These are phyloP conservation scores for Anthostomella pinea DNA, from an alignment of 2,329 filamentous ascomycete species.

Conservation along the genomic window DNA sequence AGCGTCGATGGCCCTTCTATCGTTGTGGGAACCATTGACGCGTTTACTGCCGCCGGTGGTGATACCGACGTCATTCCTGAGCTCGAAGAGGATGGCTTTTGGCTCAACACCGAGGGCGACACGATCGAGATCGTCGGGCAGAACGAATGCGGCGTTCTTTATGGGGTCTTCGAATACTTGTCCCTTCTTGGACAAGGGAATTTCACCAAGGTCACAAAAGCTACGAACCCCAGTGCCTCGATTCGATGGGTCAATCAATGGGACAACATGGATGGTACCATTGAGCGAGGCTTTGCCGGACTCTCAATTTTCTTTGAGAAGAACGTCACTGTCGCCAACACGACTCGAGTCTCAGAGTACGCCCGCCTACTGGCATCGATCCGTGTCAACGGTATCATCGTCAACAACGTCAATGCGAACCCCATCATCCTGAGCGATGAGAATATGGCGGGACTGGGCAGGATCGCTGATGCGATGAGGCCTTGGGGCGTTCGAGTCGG, in stretches of 20 bases:
- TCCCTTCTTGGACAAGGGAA: conserved; percentile 48
- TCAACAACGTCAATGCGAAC: conserved; percentile 74
- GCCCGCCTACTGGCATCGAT: conserved; percentile 66
- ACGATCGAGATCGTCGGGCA: conserved; percentile 58
- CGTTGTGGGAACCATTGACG: conserved; percentile 47
- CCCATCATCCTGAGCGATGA: conserved; percentile 49
- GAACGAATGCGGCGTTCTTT: conserved; percentile 66
- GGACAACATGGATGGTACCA: conserved; percentile 67
- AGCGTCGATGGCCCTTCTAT: conserved; percentile 33
- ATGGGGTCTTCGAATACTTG: conserved; percentile 68
- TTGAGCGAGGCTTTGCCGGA: conserved; percentile 68
- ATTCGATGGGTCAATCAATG: conserved; percentile 71
- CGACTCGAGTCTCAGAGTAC: conserved; percentile 59
- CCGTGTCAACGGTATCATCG: conserved; percentile 61
- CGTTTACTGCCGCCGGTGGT: conserved; percentile 38
- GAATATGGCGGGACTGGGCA: conserved; percentile 60
- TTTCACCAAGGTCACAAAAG: conserved; percentile 48
- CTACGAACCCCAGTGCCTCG: conserved; percentile 46
- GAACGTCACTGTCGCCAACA: conserved; percentile 53
- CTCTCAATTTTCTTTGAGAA: conserved; percentile 65
- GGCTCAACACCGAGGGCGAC: conserved; percentile 46
- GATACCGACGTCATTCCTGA: conserved; percentile 33
- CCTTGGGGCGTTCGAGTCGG: conserved; percentile 66
- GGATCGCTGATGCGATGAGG: conserved; percentile 63
- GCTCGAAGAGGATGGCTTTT: conserved; percentile 59